Conservation (phyloP, 208 protist species). For the Entamoeba moshkovskii region DNA sequence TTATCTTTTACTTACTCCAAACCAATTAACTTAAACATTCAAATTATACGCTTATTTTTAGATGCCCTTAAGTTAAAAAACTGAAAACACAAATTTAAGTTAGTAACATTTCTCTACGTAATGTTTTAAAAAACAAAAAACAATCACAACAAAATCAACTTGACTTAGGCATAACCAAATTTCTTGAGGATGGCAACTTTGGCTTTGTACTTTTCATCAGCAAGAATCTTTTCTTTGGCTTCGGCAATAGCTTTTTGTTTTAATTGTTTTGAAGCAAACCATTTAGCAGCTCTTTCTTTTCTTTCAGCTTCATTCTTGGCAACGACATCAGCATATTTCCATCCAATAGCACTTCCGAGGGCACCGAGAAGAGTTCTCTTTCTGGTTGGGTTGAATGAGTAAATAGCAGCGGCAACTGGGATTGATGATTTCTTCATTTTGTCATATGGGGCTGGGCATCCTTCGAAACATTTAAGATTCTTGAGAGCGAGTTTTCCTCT, state of each 20-base stretch:
- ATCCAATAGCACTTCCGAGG: constrained; percentile 58
- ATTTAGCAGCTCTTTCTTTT: constrained; percentile 35
- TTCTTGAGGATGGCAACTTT: not conserved
- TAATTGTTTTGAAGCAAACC: not conserved
- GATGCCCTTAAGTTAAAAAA: too few relatives aligned
- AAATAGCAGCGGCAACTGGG: constrained; percentile 58
- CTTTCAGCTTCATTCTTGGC: constrained; percentile 61
- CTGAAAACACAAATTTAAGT: too few relatives aligned
- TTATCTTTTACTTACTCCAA: too few relatives aligned
- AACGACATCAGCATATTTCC: constrained; percentile 65
- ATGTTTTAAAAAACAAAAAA: too few relatives aligned
- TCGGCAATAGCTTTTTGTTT: not conserved
- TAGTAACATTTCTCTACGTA: too few relatives aligned
- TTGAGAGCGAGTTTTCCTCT: constrained; percentile 54
- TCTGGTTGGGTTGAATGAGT: constrained; percentile 46
- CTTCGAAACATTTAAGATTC: constrained; percentile 61
- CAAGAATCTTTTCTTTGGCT: not conserved
- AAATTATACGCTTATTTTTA: too few relatives aligned
- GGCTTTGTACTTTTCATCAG: not conserved
- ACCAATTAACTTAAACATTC: too few relatives aligned
- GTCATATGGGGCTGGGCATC: constrained; percentile 64
- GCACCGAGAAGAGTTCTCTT: constrained; percentile 54
- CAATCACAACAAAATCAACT: too few relatives aligned
- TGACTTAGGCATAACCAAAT: not conserved
- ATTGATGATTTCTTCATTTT: constrained; percentile 63